Evolutionary conservation across 2,329 filamentous ascomycete genomes (phyloP), one percentile per base, ranked within the genome.

Genomic region (Paraconiothyrium brasiliense): DNA sequence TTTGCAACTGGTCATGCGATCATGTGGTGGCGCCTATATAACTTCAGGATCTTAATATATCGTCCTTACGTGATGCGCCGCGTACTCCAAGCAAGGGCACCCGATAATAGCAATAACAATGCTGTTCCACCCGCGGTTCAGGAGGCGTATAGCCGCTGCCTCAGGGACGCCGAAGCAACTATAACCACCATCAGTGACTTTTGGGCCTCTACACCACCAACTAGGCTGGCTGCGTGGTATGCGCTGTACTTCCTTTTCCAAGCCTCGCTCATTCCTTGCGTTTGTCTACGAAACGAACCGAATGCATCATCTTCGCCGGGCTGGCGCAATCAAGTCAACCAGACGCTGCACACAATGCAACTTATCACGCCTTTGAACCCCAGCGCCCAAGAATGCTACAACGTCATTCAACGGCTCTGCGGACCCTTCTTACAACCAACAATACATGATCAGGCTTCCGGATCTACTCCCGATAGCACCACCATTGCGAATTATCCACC

Each of bases 21-120:
- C 22, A 80, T 83, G 71, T 74, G 74, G 51, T 83, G 82, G 80
- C 75, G 82, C 13, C 74, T 76, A 43, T 75, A 79, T 7, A 84
- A 84, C 57, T 72, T 84, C 43, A 76, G 81, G 20, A 82, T 84
- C 65, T 80, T 84, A 56, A 82, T 83, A 76, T 83, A 83, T 61
- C 72, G 82, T 4, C 79, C 82, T 0, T 83, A 82, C 54, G 77
- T 84, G 20, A 81, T 84, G 27, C 77, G 79, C 4, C 75, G 73
- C 57, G 78, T 70, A 22, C 70, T 76, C 34, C 71, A 63, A 58
- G 60, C 57, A 34, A 71, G 64, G 54, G 64, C 60, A 22, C 64
- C 58, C 3, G 54, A 61, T 27, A 60, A 11, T 14, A 34, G 32
- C 35, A 54, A 65, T 57, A 55, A 57, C 43, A 60, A 65, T 64